A percentile compares a stretch with the other conserved stretches of the same genome.
phyloP scores from a whole-genome alignment of 345 rosid genomes.

The Salix viminalis region DNA sequence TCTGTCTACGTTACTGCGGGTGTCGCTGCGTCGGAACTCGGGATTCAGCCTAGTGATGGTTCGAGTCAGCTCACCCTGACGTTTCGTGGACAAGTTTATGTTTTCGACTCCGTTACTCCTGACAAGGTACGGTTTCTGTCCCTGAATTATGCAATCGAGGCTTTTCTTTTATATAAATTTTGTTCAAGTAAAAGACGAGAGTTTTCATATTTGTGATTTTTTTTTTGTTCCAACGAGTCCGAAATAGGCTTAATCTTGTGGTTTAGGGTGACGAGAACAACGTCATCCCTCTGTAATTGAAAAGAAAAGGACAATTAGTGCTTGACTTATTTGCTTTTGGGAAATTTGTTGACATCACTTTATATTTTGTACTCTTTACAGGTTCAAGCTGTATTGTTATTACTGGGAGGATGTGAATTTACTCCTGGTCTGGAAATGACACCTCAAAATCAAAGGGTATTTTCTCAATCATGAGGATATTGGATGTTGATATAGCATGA shows the following conservation, averaged over 20 bases:
- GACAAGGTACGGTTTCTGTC: slow-evolving; percentile 53
- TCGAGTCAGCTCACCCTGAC: slow-evolving; percentile 71
- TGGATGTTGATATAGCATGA: neutral
- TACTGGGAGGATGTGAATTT: slow-evolving; percentile 73
- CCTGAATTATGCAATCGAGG: neutral
- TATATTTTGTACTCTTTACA: slow-evolving; percentile 14
- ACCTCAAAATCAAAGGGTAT: slow-evolving; percentile 57
- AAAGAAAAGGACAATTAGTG: neutral
- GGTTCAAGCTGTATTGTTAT: slow-evolving; percentile 77
- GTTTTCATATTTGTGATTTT: neutral
- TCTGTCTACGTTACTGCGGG: slow-evolving; percentile 40
- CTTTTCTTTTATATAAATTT: neutral
- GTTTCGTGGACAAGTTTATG: slow-evolving; percentile 87
- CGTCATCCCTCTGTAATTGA: neutral
- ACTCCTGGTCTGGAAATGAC: slow-evolving; percentile 56
- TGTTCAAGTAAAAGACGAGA: neutral
- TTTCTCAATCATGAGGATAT: neutral
- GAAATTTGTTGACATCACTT: neutral
- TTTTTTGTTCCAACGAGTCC: neutral
- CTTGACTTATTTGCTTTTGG: slow-evolving; percentile 1
- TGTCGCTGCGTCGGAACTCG: slow-evolving; percentile 35
- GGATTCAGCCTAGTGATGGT: slow-evolving; percentile 28
- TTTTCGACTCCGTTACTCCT: slow-evolving; percentile 71
- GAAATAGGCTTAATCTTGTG: neutral
- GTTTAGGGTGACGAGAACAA: neutral